A percentile compares a stretch with the other conserved stretches of the same genome.
Evolutionary conservation across 78 protist species (phyloP).

Genomic region (Emiliania huxleyi): DNA sequence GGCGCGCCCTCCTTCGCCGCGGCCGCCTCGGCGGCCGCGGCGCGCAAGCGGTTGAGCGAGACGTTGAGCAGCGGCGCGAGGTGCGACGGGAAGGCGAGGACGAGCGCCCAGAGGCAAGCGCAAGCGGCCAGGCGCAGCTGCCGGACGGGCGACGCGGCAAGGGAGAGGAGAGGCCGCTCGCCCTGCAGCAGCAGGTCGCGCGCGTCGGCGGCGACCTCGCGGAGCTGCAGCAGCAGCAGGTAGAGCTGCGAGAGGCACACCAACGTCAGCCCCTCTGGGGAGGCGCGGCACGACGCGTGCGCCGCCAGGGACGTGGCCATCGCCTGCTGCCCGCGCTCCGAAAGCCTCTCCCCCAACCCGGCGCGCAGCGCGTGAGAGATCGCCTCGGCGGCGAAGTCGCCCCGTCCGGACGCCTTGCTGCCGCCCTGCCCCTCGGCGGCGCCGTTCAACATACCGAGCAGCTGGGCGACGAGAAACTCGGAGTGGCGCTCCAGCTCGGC

Average conservation of each 20-base stretch:
- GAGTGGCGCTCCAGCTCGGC: neutral
- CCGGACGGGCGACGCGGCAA: neutral
- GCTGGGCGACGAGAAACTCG: neutral
- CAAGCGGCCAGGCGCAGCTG: neutral
- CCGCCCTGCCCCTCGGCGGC: neutral
- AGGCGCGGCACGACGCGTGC: too few relatives aligned
- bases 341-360: neutral
- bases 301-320: neutral
- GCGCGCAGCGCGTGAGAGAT: neutral
- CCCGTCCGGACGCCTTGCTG: neutral
- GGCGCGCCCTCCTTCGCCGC: neutral
- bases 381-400: neutral
- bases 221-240: neutral
- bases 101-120: neutral
- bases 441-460: neutral
- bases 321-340: neutral
- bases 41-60: neutral
- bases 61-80: neutral
- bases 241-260: neutral
- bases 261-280: too few relatives aligned
- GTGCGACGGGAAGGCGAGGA: neutral
- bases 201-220: conserved; percentile 10
- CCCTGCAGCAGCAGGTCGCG: neutral
- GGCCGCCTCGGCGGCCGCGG: neutral
- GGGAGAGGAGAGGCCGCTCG: neutral